Evolutionary conservation across 495 filamentous ascomycete genomes (phyloP).

Genomic region (Barbatosphaeria neglecta): DNA sequence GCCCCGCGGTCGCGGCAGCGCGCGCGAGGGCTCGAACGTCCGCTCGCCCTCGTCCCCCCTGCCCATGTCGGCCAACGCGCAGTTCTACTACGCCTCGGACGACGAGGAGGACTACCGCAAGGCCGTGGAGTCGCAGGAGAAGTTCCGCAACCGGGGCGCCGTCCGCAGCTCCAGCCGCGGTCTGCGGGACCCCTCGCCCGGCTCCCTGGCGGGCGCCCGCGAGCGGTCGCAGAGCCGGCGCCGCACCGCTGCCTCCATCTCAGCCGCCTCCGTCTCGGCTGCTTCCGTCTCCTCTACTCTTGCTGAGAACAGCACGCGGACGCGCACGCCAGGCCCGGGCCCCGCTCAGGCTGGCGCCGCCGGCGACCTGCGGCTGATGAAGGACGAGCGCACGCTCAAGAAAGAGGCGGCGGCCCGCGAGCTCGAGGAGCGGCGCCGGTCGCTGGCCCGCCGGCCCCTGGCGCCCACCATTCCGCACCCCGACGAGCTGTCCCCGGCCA

Average conservation of each 20-base stretch:
- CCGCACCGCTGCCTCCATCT: constrained; percentile 15
- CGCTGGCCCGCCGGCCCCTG: constrained; percentile 65
- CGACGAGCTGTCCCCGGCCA: constrained; percentile 41
- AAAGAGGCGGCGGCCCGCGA: constrained; percentile 75
- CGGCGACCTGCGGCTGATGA: constrained; percentile 32
- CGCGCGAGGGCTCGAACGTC: constrained; percentile 41
- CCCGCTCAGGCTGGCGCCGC: constrained; percentile 17
- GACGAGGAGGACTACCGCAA: constrained; percentile 51
- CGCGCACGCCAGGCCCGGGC: constrained; percentile 18
- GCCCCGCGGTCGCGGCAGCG: constrained; percentile 38
- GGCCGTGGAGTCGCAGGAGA: constrained; percentile 49
- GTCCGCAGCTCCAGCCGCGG: constrained; percentile 47
- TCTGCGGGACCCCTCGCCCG: constrained; percentile 19
- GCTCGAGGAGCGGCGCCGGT: constrained; percentile 75
- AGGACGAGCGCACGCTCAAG: constrained; percentile 44
- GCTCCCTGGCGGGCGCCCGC: constrained; percentile 10
- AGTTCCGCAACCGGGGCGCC: constrained; percentile 47
- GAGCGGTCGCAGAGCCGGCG: constrained; percentile 41
- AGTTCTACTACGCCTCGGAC: constrained; percentile 30
- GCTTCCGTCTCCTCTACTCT: too few relatives aligned
- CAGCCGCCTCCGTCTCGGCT: too few relatives aligned
- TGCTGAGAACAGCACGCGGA: too few relatives aligned
- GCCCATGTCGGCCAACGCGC: constrained; percentile 44
- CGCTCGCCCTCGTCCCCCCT: constrained; percentile 74
- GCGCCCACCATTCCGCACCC: constrained; percentile 72